These are phyloP conservation scores for Aspergillus neotritici DNA, from an alignment of 2,329 filamentous ascomycete genomes.

Conservation along the genomic window DNA sequence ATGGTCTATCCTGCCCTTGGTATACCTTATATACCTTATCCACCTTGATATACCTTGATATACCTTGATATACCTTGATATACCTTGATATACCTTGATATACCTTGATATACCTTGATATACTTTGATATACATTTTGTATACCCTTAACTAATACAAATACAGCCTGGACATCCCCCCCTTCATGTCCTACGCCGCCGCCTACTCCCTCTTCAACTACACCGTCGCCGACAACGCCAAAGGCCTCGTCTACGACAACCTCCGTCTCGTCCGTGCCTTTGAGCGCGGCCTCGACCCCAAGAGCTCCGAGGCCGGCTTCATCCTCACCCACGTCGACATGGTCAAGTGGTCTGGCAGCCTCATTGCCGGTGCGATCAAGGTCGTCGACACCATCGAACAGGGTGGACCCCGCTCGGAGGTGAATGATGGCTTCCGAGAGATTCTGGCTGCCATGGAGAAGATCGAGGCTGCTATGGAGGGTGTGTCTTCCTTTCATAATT, in stretches of 20 bases:
- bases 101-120: too few species aligned
- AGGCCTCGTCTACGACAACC: slow-evolving; percentile 54
- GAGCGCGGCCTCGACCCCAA: slow-evolving; percentile 79
- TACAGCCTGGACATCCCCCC: slow-evolving; percentile 68
- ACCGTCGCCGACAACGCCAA: slow-evolving; percentile 51
- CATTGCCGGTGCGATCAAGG: slow-evolving; percentile 64
- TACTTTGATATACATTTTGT: neutral
- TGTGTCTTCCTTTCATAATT: slow-evolving; percentile 27
- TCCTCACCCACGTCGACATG: slow-evolving; percentile 96
- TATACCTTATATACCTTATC: neutral
- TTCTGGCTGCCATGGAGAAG: slow-evolving; percentile 59
- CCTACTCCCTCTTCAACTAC: slow-evolving; percentile 60
- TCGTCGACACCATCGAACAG: slow-evolving; percentile 54
- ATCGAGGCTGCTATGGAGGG: slow-evolving; percentile 78
- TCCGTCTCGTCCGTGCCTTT: slow-evolving; percentile 84
- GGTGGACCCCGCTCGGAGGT: slow-evolving; percentile 51
- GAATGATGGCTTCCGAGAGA: slow-evolving; percentile 58
- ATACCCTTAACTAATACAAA: slow-evolving; percentile 12
- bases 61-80: too few species aligned
- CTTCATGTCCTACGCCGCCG: slow-evolving; percentile 78
- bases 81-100: too few species aligned
- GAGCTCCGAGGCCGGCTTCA: slow-evolving; percentile 90
- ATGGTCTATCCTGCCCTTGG: too few species aligned
- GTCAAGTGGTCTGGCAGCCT: slow-evolving; percentile 77
- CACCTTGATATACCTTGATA: neutral